phyloP scores from a whole-genome alignment of 306 rosid genomes.

The Quercus berberidifolia region DNA sequence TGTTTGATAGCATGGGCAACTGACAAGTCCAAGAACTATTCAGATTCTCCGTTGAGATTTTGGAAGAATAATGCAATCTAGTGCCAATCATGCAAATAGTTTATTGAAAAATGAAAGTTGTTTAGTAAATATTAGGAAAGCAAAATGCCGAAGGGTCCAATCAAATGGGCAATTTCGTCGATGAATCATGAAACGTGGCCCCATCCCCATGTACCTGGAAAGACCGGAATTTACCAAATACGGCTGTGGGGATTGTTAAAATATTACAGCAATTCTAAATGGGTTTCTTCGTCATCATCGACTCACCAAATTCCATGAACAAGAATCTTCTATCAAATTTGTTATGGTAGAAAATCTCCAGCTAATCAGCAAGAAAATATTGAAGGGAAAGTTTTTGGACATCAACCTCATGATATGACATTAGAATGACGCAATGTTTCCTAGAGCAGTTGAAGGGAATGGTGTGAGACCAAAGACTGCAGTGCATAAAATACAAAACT shows the following conservation, averaged over 20 bases:
- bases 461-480: not conserved
- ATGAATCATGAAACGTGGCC: not conserved
- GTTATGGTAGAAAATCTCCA: not conserved
- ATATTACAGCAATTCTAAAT: not conserved
- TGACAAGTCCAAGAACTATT: slow-evolving; percentile 14
- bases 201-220: not conserved
- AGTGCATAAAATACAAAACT: too few relatives aligned
- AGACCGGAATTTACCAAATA: slow-evolving; percentile 6
- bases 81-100: not conserved
- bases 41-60: slow-evolving; percentile 11
- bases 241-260: not conserved
- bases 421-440: not conserved
- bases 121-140: not conserved
- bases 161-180: not conserved
- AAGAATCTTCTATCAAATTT: slow-evolving; percentile 8
- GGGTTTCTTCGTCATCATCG: slow-evolving; percentile 42
- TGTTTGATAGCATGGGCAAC: not conserved
- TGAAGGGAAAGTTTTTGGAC: too few relatives aligned
- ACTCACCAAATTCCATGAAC: slow-evolving; percentile 21
- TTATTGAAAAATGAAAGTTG: not conserved
- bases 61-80: slow-evolving; percentile 23
- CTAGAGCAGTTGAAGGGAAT: not conserved
- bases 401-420: not conserved
- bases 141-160: slow-evolving; percentile 26
- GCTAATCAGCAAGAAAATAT: too few relatives aligned